Evolutionary conservation across 345 rosid genomes (phyloP).

Genomic region (Rhizophora apiculata): DNA sequence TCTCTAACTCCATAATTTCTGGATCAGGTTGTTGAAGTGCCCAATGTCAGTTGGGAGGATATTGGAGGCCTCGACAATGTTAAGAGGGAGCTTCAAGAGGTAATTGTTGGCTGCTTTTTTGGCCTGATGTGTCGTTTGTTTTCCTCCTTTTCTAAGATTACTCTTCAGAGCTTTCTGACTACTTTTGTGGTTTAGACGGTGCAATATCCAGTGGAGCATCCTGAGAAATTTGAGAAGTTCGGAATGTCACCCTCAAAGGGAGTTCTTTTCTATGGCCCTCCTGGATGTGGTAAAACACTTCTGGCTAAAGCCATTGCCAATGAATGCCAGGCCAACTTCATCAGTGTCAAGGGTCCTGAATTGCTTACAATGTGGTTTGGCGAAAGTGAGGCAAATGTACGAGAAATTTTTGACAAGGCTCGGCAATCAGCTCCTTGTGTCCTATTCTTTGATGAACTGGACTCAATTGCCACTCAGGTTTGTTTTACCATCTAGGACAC

Average conservation of each 20-base stretch:
- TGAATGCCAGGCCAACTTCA: conserved; percentile 96
- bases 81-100: conserved; percentile 96
- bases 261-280: conserved; percentile 94
- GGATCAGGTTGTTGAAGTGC: conserved; percentile 89
- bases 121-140: background rate
- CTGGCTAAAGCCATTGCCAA: conserved; percentile 96
- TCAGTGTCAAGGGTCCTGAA: conserved; percentile 93
- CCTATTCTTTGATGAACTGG: conserved; percentile 89
- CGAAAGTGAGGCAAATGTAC: conserved; percentile 92
- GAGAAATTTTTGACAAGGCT: conserved; percentile 96
- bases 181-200: conserved; percentile 58
- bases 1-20: conserved; percentile 7
- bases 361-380: conserved; percentile 99
- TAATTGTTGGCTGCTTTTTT: conserved; percentile 12
- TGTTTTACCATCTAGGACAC: background rate
- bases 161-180: background rate
- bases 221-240: conserved; percentile 93
- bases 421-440: conserved; percentile 95
- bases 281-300: conserved; percentile 98
- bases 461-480: conserved; percentile 96
- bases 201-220: conserved; percentile 98
- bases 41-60: conserved; percentile 85
- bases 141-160: background rate
- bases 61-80: conserved; percentile 95
- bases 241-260: conserved; percentile 99